A percentile compares a stretch with the other conserved stretches of the same genome.
phyloP scores from a whole-genome alignment of 345 rosid genomes.

The Nephelium lappaceum region DNA sequence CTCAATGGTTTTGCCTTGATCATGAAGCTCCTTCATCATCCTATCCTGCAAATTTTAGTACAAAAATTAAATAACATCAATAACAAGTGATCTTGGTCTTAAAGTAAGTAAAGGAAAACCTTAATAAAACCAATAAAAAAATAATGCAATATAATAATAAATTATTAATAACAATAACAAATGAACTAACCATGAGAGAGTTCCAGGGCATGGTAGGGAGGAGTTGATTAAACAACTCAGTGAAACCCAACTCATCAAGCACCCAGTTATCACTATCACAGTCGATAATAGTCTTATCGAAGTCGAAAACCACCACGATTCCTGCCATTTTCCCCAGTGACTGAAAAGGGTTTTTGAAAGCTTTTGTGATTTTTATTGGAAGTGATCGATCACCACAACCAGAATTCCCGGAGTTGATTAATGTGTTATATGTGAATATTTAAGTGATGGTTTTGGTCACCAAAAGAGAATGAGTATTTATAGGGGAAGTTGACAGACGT shows the following conservation, averaged over 20 bases:
- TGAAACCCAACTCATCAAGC: slow-evolving; percentile 65
- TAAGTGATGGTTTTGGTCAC: background rate
- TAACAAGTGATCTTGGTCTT: background rate
- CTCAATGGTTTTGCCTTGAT: slow-evolving; percentile 56
- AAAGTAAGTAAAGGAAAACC: background rate
- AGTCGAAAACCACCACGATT: slow-evolving; percentile 70
- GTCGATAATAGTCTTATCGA: slow-evolving; percentile 84
- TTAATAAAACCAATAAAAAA: background rate
- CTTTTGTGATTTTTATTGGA: background rate
- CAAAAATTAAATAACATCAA: background rate
- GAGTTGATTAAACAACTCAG: slow-evolving; percentile 74
- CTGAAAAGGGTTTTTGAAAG: background rate
- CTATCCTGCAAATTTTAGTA: slow-evolving; percentile 47
- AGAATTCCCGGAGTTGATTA: too few species aligned
- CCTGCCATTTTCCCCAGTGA: slow-evolving; percentile 39
- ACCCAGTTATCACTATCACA: slow-evolving; percentile 91
- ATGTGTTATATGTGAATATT: background rate
- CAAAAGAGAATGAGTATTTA: background rate
- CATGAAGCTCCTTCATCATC: slow-evolving; percentile 76
- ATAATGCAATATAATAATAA: background rate
- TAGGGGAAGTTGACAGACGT: background rate
- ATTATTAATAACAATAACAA: too few species aligned
- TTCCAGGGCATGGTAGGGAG: slow-evolving; percentile 95
- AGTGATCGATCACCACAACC: background rate
- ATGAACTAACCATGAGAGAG: slow-evolving; percentile 66